Base-by-base conservation (phyloP, 2,329 filamentous ascomycete species). In the Fusarium torreyae region DNA sequence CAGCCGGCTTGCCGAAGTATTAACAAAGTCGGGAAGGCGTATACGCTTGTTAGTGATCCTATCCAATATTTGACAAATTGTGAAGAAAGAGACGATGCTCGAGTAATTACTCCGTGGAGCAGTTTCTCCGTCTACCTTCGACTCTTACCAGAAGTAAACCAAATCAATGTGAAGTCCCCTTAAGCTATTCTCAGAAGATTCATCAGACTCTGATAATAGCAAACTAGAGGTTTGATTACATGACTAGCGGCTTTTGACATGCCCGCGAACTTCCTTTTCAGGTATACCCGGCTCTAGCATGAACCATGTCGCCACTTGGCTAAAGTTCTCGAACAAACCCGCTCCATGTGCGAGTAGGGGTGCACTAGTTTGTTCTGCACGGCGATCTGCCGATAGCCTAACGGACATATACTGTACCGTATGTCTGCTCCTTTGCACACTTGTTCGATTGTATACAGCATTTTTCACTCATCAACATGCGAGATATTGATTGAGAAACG, bases 231-330 rank as follows among this genome's bases (percentile, higher is more conserved):
- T 34, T 66, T 34, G 54, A 54, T 60, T 65, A 59, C 52, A 59
- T 65, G 53, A 60, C 60, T 65, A 65, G 62, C 54, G 62, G 53
- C 61, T 66, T 22, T 51, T 15, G 54, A 50, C 33, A 65, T 65
- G 62, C 48, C 46, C 61, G 62, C 53, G 46, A 65, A 65, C 62
- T 65, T 65, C 62, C 62, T 66, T 31, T 54, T 65, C 62, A 65
- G 62, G 61, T 39, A 65, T 65, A 53, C 62, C 61, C 62, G 62
- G 42, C 18, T 57, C 34, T 63, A 39, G 46, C 40, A 48, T 66
- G 34, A 65, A 65, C 62, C 62, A 42, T 60, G 62, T 58, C 53
- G 62, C 62, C 62, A 65, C 62, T 53, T 60, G 38, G 59, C 44
- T n/a, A 44, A 20, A 64, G 60, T 63, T 63, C 60, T 39, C 36